A percentile compares a stretch with the other conserved stretches of the same genome.
These are phyloP conservation scores for Fomitopsis serialis DNA, from an alignment of 768 basidiomycete genomes.

Conservation along the genomic window DNA sequence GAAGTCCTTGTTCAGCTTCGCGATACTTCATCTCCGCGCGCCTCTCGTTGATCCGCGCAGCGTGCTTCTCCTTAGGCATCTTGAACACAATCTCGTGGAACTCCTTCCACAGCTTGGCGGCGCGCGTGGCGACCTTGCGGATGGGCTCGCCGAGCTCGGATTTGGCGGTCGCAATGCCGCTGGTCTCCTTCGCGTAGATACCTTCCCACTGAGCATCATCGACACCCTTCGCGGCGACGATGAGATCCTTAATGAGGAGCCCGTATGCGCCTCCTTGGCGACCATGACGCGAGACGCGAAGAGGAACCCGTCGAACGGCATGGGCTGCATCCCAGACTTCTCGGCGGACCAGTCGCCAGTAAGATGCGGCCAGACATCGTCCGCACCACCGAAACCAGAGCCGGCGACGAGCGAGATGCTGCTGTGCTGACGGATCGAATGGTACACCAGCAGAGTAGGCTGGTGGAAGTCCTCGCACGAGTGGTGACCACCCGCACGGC, in stretches of 20 bases:
- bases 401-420: slow-evolving; percentile 92
- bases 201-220: slow-evolving; percentile 89
- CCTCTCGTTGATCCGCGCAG: slow-evolving; percentile 79
- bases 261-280: slow-evolving; percentile 96
- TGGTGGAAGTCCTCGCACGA: slow-evolving; percentile 99
- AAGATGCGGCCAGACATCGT: slow-evolving; percentile 95
- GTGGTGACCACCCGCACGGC: slow-evolving; percentile 97
- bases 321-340: slow-evolving; percentile 79
- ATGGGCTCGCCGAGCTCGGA: slow-evolving; percentile 99
- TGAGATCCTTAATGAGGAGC: slow-evolving; percentile 91
- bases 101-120: slow-evolving; percentile 97
- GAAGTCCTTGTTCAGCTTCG: slow-evolving; percentile 91
- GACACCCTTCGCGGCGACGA: slow-evolving; percentile 91
- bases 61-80: slow-evolving; percentile 92
- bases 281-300: slow-evolving; percentile 98
- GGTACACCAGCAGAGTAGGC: slow-evolving; percentile 87
- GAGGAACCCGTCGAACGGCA: slow-evolving; percentile 98
- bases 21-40: slow-evolving; percentile 87
- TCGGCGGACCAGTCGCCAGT: slow-evolving; percentile 92
- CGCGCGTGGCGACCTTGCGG: slow-evolving; percentile 97
- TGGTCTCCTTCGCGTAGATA: slow-evolving; percentile 90
- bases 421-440: slow-evolving; percentile 78
- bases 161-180: slow-evolving; percentile 92
- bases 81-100: slow-evolving; percentile 97
- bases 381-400: slow-evolving; percentile 92